Evolutionary conservation across 106 monocot genomes (phyloP).

Genomic region (Agapanthus africanus): DNA sequence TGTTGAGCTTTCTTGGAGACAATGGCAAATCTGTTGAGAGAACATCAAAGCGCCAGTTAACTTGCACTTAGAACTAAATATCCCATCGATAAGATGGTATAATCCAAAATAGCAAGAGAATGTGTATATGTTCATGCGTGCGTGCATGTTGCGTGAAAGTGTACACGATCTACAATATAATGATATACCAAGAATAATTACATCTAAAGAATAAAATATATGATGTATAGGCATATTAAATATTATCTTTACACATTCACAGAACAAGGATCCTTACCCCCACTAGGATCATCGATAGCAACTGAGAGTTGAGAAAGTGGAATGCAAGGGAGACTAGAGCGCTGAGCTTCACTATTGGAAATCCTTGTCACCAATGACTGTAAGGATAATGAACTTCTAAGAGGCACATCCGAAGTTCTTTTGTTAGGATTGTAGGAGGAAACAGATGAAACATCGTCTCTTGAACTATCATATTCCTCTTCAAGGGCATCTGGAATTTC

Average conservation of each 20-base stretch:
- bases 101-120: not conserved
- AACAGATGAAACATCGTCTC: slow-evolving; percentile 91
- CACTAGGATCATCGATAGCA: slow-evolving; percentile 46
- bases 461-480: slow-evolving; percentile 94
- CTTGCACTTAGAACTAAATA: not conserved
- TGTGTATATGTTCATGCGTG: too few species aligned
- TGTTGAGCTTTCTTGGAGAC: slow-evolving; percentile 35
- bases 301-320: slow-evolving; percentile 64
- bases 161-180: too few species aligned
- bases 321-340: slow-evolving; percentile 33
- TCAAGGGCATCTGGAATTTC: slow-evolving; percentile 68
- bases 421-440: slow-evolving; percentile 74
- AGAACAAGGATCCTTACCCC: slow-evolving; percentile 32
- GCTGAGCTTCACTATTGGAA: slow-evolving; percentile 34
- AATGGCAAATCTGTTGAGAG: slow-evolving; percentile 21
- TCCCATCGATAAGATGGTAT: not conserved
- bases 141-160: too few species aligned
- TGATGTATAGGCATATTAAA: not conserved
- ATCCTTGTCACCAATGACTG: slow-evolving; percentile 50
- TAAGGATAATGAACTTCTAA: slow-evolving; percentile 58
- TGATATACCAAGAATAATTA: not conserved
- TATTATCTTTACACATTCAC: not conserved
- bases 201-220: not conserved
- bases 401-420: slow-evolving; percentile 38
- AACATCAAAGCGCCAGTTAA: not conserved